Evolutionary conservation across 768 basidiomycete genomes (phyloP).

Genomic region (Tylopilus felleus): DNA sequence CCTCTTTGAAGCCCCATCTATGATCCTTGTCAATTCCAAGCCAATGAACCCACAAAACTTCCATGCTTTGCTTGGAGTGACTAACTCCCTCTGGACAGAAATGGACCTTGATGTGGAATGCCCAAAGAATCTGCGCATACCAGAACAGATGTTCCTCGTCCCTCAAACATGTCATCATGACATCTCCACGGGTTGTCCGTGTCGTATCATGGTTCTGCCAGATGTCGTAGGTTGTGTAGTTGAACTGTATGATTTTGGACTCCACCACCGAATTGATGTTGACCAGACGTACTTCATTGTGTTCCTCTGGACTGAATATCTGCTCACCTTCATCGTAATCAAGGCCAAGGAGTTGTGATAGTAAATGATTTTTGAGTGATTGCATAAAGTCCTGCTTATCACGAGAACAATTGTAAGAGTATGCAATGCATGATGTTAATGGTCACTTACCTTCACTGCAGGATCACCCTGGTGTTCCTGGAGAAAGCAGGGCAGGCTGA

Average conservation of each 20-base stretch:
- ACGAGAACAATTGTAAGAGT: too few relatives aligned
- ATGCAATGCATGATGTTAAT: too few relatives aligned
- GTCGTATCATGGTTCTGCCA: background rate
- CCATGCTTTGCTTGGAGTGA: background rate
- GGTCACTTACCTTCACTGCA: conserved; percentile 3
- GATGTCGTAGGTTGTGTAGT: too few relatives aligned
- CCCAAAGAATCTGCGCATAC: background rate
- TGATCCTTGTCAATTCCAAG: too few relatives aligned
- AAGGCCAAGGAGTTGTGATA: background rate
- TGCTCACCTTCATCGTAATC: conserved; percentile 8
- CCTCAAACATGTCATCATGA: conserved; percentile 11
- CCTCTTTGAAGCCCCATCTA: too few relatives aligned
- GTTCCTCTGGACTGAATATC: conserved; percentile 6
- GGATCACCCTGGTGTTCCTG: conserved; percentile 8
- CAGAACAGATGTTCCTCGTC: conserved; percentile 19
- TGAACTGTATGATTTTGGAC: background rate
- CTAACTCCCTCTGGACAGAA: background rate
- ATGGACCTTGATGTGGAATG: background rate
- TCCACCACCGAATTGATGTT: background rate
- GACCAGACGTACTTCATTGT: background rate
- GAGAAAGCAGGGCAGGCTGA: background rate
- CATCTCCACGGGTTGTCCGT: background rate
- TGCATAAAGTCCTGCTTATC: background rate
- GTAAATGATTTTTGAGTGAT: background rate
- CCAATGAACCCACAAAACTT: background rate